Base-by-base conservation (phyloP, 345 rosid species). In the Triadica sebifera region DNA sequence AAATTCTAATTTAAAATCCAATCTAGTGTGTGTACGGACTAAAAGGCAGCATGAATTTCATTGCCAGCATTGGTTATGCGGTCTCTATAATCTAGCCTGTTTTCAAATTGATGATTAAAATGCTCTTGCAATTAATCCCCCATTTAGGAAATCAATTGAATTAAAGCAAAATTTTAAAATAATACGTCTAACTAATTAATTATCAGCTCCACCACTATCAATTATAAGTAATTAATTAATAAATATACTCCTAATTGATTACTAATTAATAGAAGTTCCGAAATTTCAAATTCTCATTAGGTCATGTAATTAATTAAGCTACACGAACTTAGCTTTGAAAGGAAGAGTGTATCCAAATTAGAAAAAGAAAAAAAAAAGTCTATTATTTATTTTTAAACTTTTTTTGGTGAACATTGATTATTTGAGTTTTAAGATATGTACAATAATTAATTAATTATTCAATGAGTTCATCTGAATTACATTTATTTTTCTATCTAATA, bases 401-500 rank as follows among this genome's bases (percentile, higher is more conserved):
- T 55, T 13, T 12, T 22, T 69, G 13, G 10, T 43, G 34, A 29
- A 29, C 34, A 29, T 29, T 29, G 34, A 29, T 29, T 29, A 29
- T 29, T 29, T 29, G 34, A 29, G 34, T 29, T 29, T 29, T 29
- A 29, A 29, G 34, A 29, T 29, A 29, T 2, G 34, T 29, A 29
- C 34, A 1, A 29, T 29, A 29, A 29, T 29, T 29, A 29, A 29
- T 1, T 29, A 29, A 29, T 12, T 41, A 79, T 79, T 82, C 68
- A 82, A 82, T 79, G 82, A 77, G 74, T 71, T 80, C 81, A 77
- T 65, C 81, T 69, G 81, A 81, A 73, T 72, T 17, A 67, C 84
- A 85, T 74, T 81, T 59, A 87, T 75, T 81, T 60, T 65, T 60
- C 43, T 69, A 80, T 67, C 80, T 24, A 70, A 56, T 5, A 12